Base-by-base conservation (phyloP, 306 rosid species). In the Acacia acuminata region DNA sequence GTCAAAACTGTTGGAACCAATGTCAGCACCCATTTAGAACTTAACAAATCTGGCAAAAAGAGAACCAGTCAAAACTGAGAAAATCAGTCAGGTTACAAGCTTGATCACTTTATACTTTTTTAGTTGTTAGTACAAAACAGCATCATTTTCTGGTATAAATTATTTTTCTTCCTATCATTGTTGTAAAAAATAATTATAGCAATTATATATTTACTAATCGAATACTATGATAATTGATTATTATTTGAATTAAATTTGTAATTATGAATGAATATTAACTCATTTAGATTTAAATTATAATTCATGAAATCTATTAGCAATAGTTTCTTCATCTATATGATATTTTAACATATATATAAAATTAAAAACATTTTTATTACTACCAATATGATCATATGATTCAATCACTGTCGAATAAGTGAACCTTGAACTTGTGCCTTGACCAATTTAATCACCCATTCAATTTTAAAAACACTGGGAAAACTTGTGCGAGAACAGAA, bases 401-500 rank as follows among this genome's bases (percentile, higher is more conserved):
- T 13, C 14, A 48, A 48, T 17, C n/a, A 5, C 58, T 5, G 22
- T 51, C 12, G n/a, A 51, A 51, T 20, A 0, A 51, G n/a, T 51
- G 58, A 51, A 16, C n/a, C n/a, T 16, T 51, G 10, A 17, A 51
- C n/a, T 51, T 51, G 34, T 6, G 58, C n/a, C 58, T 51, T 17
- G 58, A 51, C 58, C 22, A 51, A 6, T 51, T 51, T 51, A 17
- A 51, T 16, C 58, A 51, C 58, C 58, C 19, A 51, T 51, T 20
- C n/a, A 51, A 14, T 51, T 16, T 51, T 6, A 51, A 51, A 7
- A 51, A 17, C 9, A 17, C 0, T 51, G 78, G 64, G 69, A 60
- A 84, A 77, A 51, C 17, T 51, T 77, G 60, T 44, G 78, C 10
- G 9, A 77, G 51, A 44, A 20, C 40, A 58, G 40, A 79, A 61